Evolutionary conservation across 2,329 filamentous ascomycete genomes (phyloP).

Genomic region (Cordyceps fumosorosea): DNA sequence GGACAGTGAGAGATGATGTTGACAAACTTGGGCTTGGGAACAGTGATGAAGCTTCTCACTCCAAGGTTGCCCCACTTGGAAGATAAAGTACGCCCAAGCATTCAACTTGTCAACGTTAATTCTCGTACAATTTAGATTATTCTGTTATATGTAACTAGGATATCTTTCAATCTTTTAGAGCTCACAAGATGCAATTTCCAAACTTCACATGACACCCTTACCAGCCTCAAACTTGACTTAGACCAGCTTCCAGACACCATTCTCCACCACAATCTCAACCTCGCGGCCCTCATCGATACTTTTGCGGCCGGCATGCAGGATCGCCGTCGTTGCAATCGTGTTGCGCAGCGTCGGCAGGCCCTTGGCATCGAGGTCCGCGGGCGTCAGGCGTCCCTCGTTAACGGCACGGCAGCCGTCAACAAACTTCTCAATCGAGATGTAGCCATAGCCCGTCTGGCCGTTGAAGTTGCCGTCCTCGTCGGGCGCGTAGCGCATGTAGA

Average conservation of each 20-base stretch:
- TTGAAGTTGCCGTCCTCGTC: constrained; percentile 93
- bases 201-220: background rate
- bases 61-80: background rate
- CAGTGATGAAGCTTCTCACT: background rate
- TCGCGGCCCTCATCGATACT: constrained; percentile 78
- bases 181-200: too few species aligned
- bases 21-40: background rate
- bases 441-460: constrained; percentile 87
- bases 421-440: constrained; percentile 94
- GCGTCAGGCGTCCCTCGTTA: constrained; percentile 64
- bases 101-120: background rate
- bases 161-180: background rate
- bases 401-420: constrained; percentile 77
- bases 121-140: too few species aligned
- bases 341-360: constrained; percentile 81
- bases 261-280: constrained; percentile 63
- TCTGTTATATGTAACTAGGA: too few species aligned
- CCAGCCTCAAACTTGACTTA: constrained; percentile 21
- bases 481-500: constrained; percentile 91
- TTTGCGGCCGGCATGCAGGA: constrained; percentile 77
- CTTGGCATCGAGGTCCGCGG: constrained; percentile 72
- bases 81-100: background rate
- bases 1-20: background rate
- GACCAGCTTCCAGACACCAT: constrained; percentile 61
- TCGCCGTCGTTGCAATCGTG: constrained; percentile 86